A percentile compares a stretch with the other conserved stretches of the same genome.
Evolutionary conservation across 2,329 filamentous ascomycete species (phyloP).

Genomic region (Aspergillus nomiae): DNA sequence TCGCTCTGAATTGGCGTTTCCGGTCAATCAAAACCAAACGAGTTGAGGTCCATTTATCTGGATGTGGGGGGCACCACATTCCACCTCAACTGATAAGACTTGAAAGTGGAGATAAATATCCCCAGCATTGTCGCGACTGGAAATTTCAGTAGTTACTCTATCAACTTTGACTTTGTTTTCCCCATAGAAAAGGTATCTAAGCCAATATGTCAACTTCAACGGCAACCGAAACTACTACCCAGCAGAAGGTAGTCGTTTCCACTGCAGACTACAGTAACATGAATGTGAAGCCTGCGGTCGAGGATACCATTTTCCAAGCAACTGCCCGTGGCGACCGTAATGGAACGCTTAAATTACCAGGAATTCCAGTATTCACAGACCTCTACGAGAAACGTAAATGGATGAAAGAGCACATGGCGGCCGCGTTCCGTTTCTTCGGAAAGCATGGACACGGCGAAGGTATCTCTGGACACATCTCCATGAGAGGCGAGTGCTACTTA

Average conservation of each 20-base stretch:
- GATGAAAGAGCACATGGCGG: slow-evolving; percentile 54
- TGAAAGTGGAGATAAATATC: not conserved
- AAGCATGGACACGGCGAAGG: slow-evolving; percentile 44
- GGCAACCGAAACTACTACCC: slow-evolving; percentile 9
- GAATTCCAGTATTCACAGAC: slow-evolving; percentile 44
- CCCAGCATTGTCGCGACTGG: not conserved
- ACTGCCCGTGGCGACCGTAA: slow-evolving; percentile 39
- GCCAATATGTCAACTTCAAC: slow-evolving; percentile 15
- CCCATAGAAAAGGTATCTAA: not conserved
- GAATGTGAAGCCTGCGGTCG: slow-evolving; percentile 23
- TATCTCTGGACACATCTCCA: slow-evolving; percentile 46
- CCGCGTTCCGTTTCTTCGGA: slow-evolving; percentile 45
- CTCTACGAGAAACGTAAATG: slow-evolving; percentile 52
- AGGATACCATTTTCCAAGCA: slow-evolving; percentile 35
- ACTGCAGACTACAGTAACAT: slow-evolving; percentile 7
- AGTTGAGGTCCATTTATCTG: not conserved
- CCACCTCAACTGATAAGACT: not conserved
- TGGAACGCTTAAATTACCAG: slow-evolving; percentile 38
- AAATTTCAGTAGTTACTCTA: not conserved
- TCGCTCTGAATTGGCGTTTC: not conserved
- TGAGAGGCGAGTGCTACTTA: slow-evolving; percentile 31
- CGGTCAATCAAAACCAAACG: not conserved
- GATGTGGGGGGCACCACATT: not conserved
- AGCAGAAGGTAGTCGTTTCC: slow-evolving; percentile 15
- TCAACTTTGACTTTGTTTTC: not conserved